These are phyloP conservation scores for Kwoniella botswanensis DNA, from an alignment of 768 basidiomycete species.

Conservation along the genomic window DNA sequence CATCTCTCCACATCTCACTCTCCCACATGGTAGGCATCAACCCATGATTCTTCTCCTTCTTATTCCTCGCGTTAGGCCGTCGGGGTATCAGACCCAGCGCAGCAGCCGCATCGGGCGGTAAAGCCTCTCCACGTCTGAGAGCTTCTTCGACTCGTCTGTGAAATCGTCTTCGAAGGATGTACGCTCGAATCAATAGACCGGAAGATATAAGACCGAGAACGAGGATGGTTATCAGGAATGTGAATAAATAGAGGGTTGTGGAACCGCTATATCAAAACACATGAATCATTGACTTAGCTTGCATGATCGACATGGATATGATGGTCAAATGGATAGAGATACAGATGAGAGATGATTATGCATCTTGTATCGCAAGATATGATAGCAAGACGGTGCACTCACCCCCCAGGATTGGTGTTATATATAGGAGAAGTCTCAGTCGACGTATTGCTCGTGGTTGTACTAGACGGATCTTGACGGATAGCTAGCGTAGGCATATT, in stretches of 20 bases:
- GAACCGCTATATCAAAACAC: constrained; percentile 25
- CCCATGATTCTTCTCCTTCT: constrained; percentile 40
- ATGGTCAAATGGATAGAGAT: no score
- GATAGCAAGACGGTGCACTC: constrained; percentile 1
- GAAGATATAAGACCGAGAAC: constrained; percentile 44
- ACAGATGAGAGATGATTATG: no score
- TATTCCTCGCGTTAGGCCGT: constrained; percentile 3
- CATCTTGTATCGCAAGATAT: not conserved
- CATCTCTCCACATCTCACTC: constrained; percentile 38
- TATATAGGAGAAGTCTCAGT: constrained; percentile 1
- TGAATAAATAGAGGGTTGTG: constrained; percentile 50
- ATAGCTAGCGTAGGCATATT: constrained; percentile 15
- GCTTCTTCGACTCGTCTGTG: constrained; percentile 47
- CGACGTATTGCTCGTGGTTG: constrained; percentile 1
- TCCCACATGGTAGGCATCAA: constrained; percentile 46
- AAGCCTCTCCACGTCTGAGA: constrained; percentile 31
- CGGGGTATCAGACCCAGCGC: constrained; percentile 31
- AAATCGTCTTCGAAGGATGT: constrained; percentile 40
- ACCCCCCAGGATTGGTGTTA: constrained; percentile 16
- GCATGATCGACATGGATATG: not conserved
- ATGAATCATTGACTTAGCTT: not conserved
- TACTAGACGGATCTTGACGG: constrained; percentile 7
- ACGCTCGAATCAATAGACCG: constrained; percentile 38
- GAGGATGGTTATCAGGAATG: constrained; percentile 50
- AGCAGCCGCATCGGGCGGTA: constrained; percentile 36